Base-by-base conservation (phyloP, 768 basidiomycete species). In the Leccinum disarticulatum region DNA sequence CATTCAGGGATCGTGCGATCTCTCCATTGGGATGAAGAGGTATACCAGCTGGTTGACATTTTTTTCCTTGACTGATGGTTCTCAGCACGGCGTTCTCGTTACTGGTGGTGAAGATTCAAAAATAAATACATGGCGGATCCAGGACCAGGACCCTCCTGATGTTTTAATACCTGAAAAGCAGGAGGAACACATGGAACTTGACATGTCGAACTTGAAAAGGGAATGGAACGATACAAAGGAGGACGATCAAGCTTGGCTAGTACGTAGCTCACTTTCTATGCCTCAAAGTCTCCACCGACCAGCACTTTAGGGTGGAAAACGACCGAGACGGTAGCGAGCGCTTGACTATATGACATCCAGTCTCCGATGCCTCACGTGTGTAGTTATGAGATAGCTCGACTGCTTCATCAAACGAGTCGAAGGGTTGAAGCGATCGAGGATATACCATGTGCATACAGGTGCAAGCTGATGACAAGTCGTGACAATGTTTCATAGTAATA, bases 1-100 rank as follows among this genome's bases (percentile, higher is more conserved):
- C 87, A 88, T 65, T 66, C 71, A 6, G 86, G 84, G 4, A 66
- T 88, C 19, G 82, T 88, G 3, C 79, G 87, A 25, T 80, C 82
- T 13, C 65, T 85, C 8, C 61, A 80, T 25, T 85, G 80, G 79
- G 87, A 88, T 62, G 80, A 84, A 67, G 66, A 77, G 58, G 86
- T 85, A 14, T 9, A 10, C 54, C 57, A 31, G 2, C 50, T 59
- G 13, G 14, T 25, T 41, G 3, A 46, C 6, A 22, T 25, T 14
- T 15, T 15, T 35, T 27, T 35, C 46, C 49, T 61, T 35, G 3
- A 1, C 52, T 59, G 11, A 69, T 38, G 4, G 6, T 36, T 56
- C 57, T n/a, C 49, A 83, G 82, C 71, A 77, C 57, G 65, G 69
- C 9, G 65, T 79, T 19, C 63, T 83, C 13, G 66, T 82, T 19